A percentile compares a stretch with the other conserved stretches of the same genome.
These are phyloP conservation scores for Beauveria medogensis DNA, from an alignment of 2,329 filamentous ascomycete genomes.

Conservation along the genomic window DNA sequence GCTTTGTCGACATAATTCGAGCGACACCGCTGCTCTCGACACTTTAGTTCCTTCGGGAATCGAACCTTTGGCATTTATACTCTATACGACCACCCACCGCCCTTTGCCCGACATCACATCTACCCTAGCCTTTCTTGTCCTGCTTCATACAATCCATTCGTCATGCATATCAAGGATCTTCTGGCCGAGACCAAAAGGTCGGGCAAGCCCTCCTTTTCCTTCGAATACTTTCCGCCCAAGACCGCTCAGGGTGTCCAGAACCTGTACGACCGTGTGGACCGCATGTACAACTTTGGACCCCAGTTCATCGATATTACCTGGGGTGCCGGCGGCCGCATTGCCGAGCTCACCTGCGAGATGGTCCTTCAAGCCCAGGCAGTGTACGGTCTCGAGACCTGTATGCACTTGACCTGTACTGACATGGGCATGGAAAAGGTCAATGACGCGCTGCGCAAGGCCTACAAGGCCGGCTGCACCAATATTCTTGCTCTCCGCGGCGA, in stretches of 20 bases:
- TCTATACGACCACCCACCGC: background rate
- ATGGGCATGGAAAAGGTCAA: conserved; percentile 93
- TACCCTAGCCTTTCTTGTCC: background rate
- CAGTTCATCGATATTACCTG: conserved; percentile 98
- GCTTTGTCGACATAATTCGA: background rate
- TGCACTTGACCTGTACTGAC: conserved; percentile 98
- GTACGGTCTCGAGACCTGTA: conserved; percentile 94
- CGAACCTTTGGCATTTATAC: background rate
- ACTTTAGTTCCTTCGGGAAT: background rate
- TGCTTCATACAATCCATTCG: conserved; percentile 24
- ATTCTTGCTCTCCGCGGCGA: conserved; percentile 91
- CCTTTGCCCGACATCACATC: background rate
- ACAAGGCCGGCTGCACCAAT: conserved; percentile 94
- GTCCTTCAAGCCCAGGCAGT: conserved; percentile 90
- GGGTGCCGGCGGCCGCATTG: conserved; percentile 88
- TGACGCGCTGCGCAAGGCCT: conserved; percentile 76
- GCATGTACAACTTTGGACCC: conserved; percentile 90
- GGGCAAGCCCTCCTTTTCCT: conserved; percentile 85
- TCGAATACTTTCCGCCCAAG: conserved; percentile 99
- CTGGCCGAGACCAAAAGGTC: conserved; percentile 72
- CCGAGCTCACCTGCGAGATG: conserved; percentile 94
- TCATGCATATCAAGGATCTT: conserved; percentile 94
- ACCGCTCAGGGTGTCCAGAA: conserved; percentile 97
- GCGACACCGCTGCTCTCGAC: background rate
- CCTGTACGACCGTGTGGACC: conserved; percentile 98